phyloP scores from a whole-genome alignment of 805 yeast species.

The Candida arabinofermentans region DNA sequence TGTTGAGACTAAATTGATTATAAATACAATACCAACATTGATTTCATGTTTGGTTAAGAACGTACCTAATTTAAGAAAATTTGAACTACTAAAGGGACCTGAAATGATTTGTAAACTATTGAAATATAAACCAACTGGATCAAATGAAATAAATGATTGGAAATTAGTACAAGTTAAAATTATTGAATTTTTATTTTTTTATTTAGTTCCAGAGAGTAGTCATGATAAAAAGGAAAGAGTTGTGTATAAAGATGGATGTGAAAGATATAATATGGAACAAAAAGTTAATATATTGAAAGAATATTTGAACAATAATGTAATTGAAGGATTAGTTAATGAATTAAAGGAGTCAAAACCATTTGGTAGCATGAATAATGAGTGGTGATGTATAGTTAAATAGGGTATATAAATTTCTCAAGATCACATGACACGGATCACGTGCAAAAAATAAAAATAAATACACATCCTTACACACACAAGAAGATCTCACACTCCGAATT shows the following conservation, averaged over 20 bases:
- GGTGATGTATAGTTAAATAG: slow-evolving; percentile 36
- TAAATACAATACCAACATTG: slow-evolving; percentile 43
- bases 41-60: slow-evolving; percentile 57
- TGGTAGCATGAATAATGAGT: slow-evolving; percentile 43
- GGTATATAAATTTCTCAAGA: too few species aligned
- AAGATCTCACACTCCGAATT: not conserved
- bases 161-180: slow-evolving; percentile 59
- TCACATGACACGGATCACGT: not conserved
- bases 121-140: slow-evolving; percentile 19
- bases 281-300: slow-evolving; percentile 40
- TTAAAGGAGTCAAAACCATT: slow-evolving; percentile 43
- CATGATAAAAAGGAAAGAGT: not conserved
- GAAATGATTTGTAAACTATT: slow-evolving; percentile 44
- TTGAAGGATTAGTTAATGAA: slow-evolving; percentile 44
- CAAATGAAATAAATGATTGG: slow-evolving; percentile 16
- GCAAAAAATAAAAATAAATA: not conserved
- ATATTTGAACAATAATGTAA: slow-evolving; percentile 44
- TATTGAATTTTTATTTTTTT: slow-evolving; percentile 66
- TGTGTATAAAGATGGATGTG: slow-evolving; percentile 18
- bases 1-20: not conserved
- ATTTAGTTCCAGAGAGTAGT: slow-evolving; percentile 58
- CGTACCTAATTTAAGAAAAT: slow-evolving; percentile 51
- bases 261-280: slow-evolving; percentile 38
- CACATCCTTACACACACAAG: not conserved
- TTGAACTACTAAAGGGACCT: slow-evolving; percentile 57